These are phyloP conservation scores for Tetrapisispora nanseiensis DNA, from an alignment of 805 yeast species.

Conservation along the genomic window DNA sequence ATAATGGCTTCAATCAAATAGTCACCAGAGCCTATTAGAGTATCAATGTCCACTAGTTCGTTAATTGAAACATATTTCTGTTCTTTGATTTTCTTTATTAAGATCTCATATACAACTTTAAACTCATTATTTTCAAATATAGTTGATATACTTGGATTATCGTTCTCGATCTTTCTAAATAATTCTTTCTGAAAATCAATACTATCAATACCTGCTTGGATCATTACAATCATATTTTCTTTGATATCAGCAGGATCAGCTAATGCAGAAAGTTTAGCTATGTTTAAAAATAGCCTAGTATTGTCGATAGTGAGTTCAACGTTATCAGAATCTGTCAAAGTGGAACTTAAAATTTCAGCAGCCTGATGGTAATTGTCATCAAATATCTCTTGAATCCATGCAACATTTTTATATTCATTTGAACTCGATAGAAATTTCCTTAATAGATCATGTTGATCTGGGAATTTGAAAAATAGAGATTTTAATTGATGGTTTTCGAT, in stretches of 20 bases:
- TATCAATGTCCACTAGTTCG: constrained; percentile 45
- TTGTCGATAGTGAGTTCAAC: constrained; percentile 21
- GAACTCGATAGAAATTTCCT: constrained; percentile 42
- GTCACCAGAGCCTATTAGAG: constrained; percentile 34
- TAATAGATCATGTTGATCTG: constrained; percentile 40
- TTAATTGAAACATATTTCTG: constrained; percentile 32
- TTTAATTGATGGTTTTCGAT: constrained; percentile 43
- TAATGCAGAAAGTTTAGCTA: constrained; percentile 60
- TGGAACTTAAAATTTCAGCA: constrained; percentile 35
- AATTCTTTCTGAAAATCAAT: constrained; percentile 42
- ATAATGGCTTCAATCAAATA: constrained; percentile 40
- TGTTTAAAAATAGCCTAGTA: constrained; percentile 48
- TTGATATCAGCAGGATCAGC: constrained; percentile 26
- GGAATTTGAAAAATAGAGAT: constrained; percentile 47
- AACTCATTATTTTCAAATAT: constrained; percentile 16
- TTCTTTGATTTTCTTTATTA: constrained; percentile 20
- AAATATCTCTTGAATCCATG: constrained; percentile 64
- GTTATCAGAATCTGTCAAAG: constrained; percentile 37
- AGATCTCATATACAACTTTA: constrained; percentile 14
- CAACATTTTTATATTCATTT: constrained; percentile 39
- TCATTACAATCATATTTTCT: constrained; percentile 26
- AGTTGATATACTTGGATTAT: constrained; percentile 17
- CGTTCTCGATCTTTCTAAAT: constrained; percentile 20
- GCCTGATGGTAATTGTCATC: constrained; percentile 44
- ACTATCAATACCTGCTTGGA: constrained; percentile 42